Evolutionary conservation across 345 rosid genomes (phyloP).

Genomic region (Litchi chinensis): DNA sequence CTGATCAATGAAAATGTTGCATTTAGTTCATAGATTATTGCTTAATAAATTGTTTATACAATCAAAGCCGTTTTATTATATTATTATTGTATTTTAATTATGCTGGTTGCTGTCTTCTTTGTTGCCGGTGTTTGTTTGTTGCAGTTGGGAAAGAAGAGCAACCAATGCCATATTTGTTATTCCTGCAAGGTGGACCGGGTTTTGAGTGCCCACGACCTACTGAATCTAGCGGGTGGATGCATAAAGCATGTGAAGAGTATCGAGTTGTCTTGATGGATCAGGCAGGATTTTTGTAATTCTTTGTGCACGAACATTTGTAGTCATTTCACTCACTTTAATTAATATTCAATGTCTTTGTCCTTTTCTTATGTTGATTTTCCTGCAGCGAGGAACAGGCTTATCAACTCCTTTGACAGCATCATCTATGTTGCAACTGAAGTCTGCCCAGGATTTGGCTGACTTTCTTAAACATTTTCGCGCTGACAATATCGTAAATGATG

Average conservation of each 20-base stretch:
- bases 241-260: constrained; percentile 83
- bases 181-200: constrained; percentile 95
- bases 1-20: neutral
- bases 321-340: constrained; percentile 5
- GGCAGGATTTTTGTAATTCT: constrained; percentile 41
- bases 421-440: constrained; percentile 77
- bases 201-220: constrained; percentile 86
- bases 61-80: neutral
- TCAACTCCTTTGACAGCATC: constrained; percentile 84
- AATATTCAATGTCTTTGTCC: constrained; percentile 3
- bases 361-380: constrained; percentile 11
- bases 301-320: neutral
- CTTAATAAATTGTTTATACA: neutral
- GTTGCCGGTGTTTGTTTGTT: constrained; percentile 17
- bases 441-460: constrained; percentile 61
- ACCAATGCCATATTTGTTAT: constrained; percentile 70
- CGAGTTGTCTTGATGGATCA: constrained; percentile 91
- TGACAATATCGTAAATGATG: constrained; percentile 84
- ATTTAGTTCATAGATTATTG: neutral
- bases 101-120: neutral
- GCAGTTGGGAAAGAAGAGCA: constrained; percentile 84
- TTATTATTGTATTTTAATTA: neutral
- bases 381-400: constrained; percentile 97
- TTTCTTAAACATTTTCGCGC: constrained; percentile 80
- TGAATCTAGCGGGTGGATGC: constrained; percentile 84